Base-by-base conservation (phyloP, 257 asterid species). In the Solanum arcanum region DNA sequence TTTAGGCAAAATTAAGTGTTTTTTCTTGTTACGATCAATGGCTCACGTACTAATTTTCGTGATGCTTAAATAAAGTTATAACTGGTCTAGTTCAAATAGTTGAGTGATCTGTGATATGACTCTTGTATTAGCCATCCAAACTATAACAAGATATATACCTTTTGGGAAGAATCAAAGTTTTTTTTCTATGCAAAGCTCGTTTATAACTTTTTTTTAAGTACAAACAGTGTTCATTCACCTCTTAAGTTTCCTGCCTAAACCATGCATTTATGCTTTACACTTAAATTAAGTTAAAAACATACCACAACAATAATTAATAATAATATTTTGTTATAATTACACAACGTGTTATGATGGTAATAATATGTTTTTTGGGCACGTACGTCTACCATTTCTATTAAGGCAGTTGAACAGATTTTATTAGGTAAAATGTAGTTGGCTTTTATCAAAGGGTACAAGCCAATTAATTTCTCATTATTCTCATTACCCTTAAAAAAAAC, bases 391-490 rank as follows among this genome's bases (percentile, higher is more conserved):
- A 49, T 88, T 86, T 83, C 87, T 49, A 83, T 27, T 69, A 89
- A 69, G 91, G 93, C 91, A 91, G 93, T 91, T 91, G 91, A 91
- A 89, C 93, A 44, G 91, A 91, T 89, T 60, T 42, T 31, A 87
- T 89, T 91, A 88, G 93, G 91, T 91, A 83, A 86, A 88, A 60
- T 88, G 87, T 89, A 74, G 93, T 88, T 89, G 91, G 89, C 77
- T 83, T 84, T 89, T 89, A 73, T 64, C 87, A 75, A 60, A 16
- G 86, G 80, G 56, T 27, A 84, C 90, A 90, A 89, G 90, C 56
- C 84, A 87, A 29, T 69, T 75, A 62, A 31, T 73, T 5, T 29
- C 27, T 84, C 66, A 64, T 25, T 46, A 25, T 42, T 84, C 68
- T 66, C 42, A 7, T 66, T 66, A 62, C 78, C 87, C 62, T 62